Evolutionary conservation across 2,329 filamentous ascomycete genomes (phyloP).

Genomic region (Orbilia oligospora): DNA sequence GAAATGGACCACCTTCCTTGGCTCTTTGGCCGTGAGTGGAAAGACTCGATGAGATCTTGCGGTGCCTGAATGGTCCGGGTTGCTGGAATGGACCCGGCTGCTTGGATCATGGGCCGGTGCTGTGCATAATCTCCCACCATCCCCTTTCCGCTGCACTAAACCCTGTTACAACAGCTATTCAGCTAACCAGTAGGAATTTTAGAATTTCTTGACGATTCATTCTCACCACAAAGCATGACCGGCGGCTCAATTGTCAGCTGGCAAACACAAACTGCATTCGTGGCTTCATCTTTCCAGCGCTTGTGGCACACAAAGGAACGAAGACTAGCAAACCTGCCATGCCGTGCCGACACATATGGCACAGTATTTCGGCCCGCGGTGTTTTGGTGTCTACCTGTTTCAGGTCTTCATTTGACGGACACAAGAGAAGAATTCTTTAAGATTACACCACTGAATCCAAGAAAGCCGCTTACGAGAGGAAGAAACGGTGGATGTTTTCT

Average conservation of each 20-base stretch:
- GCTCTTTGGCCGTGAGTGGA: conserved; percentile 14
- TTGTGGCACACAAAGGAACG: conserved; percentile 19
- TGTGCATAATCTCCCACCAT: conserved; percentile 48
- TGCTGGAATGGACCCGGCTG: conserved; percentile 60
- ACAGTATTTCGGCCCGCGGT: conserved; percentile 7
- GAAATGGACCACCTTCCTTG: conserved; percentile 22
- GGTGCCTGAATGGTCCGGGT: conserved; percentile 57
- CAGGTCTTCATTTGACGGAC: conserved; percentile 6
- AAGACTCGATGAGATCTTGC: conserved; percentile 29
- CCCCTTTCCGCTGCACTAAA: conserved; percentile 52
- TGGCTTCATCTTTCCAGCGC: conserved; percentile 26
- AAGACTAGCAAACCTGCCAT: conserved; percentile 20
- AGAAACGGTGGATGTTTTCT: conserved; percentile 5
- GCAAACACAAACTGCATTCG: conserved; percentile 25
- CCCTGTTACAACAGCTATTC: conserved; percentile 26
- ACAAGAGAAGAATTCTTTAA: conserved; percentile 23
- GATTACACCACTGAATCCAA: conserved; percentile 31
- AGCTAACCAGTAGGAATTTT: conserved; percentile 40
- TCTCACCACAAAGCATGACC: conserved; percentile 5
- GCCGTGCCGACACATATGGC: conserved; percentile 7
- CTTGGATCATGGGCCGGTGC: conserved; percentile 60
- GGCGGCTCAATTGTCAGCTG: conserved; percentile 9
- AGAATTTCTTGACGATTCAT: conserved; percentile 20
- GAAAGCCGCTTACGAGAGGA: conserved; percentile 42
- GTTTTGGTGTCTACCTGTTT: conserved; percentile 22